A percentile compares a stretch with the other conserved stretches of the same genome.
Conservation (phyloP, 1,284 basidiomycete genomes). For the Anthracocystis walkeri region DNA sequence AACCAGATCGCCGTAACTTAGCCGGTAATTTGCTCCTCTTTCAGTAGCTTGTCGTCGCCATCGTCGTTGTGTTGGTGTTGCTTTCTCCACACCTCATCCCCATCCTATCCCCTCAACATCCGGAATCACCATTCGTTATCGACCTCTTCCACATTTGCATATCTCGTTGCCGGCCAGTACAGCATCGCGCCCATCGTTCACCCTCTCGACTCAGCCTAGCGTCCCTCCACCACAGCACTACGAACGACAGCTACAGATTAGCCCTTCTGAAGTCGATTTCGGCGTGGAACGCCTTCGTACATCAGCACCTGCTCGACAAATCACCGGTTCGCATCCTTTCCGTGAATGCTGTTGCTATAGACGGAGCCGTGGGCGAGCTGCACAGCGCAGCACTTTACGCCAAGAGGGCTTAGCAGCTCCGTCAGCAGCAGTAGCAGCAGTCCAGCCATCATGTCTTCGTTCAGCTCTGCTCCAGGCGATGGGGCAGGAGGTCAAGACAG, state of each 20-base stretch:
- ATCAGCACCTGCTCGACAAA: not conserved
- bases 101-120: constrained; percentile 2
- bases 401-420: constrained; percentile 13
- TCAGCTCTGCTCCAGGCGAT: constrained; percentile 39
- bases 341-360: constrained; percentile 28
- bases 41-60: not conserved
- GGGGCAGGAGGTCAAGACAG: constrained; percentile 20
- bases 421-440: constrained; percentile 5
- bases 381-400: constrained; percentile 15
- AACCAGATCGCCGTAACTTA: too few relatives aligned
- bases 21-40: not conserved
- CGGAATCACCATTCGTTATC: not conserved
- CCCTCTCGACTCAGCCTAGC: not conserved
- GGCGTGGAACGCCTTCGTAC: not conserved
- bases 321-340: not conserved
- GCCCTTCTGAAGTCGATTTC: not conserved
- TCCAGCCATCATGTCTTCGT: constrained; percentile 23
- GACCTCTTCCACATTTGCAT: not conserved
- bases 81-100: not conserved
- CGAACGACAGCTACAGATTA: not conserved
- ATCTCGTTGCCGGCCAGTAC: not conserved
- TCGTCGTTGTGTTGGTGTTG: constrained; percentile 3
- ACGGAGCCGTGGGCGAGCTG: constrained; percentile 16
- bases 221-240: not conserved
- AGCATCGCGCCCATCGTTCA: not conserved